Evolutionary conservation across 345 rosid genomes (phyloP).

Genomic region (Mallotus nudiflorus): DNA sequence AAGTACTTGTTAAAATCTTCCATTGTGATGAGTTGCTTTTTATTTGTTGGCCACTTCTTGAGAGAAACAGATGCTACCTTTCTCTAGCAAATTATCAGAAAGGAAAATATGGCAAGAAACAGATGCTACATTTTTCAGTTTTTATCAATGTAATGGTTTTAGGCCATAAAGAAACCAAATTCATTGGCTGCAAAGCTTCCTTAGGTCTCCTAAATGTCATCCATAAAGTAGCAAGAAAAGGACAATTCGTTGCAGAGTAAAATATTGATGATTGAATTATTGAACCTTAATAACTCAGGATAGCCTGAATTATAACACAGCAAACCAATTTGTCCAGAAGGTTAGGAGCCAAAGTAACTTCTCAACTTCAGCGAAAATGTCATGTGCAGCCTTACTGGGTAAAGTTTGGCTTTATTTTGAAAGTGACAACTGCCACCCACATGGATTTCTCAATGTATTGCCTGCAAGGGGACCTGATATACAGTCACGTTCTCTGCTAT

Average conservation of each 20-base stretch:
- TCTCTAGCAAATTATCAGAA: not conserved
- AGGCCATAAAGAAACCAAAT: too few species aligned
- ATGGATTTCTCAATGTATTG: conserved; percentile 11
- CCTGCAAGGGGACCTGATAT: conserved; percentile 8
- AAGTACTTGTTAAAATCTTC: too few species aligned
- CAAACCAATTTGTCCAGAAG: conserved; percentile 17
- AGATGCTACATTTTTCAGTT: too few species aligned
- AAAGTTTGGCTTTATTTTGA: conserved; percentile 5
- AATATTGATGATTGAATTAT: not conserved
- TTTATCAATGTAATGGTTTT: too few species aligned
- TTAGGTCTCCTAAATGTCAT: too few species aligned
- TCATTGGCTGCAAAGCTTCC: too few species aligned
- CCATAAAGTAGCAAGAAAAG: conserved; percentile 1
- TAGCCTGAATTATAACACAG: not conserved
- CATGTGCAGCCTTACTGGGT: not conserved
- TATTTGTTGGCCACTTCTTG: not conserved
- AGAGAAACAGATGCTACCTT: conserved; percentile 8
- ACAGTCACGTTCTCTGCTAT: not conserved
- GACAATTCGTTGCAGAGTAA: not conserved
- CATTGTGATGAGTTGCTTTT: not conserved
- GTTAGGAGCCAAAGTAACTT: conserved; percentile 14
- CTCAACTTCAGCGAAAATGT: conserved; percentile 12
- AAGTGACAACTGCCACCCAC: conserved; percentile 28
- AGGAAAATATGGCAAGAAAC: not conserved
- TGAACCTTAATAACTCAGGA: not conserved